A percentile compares a stretch with the other conserved stretches of the same genome.
Evolutionary conservation across 2,329 filamentous ascomycete genomes (phyloP).

Genomic region (Boeremia exigua): DNA sequence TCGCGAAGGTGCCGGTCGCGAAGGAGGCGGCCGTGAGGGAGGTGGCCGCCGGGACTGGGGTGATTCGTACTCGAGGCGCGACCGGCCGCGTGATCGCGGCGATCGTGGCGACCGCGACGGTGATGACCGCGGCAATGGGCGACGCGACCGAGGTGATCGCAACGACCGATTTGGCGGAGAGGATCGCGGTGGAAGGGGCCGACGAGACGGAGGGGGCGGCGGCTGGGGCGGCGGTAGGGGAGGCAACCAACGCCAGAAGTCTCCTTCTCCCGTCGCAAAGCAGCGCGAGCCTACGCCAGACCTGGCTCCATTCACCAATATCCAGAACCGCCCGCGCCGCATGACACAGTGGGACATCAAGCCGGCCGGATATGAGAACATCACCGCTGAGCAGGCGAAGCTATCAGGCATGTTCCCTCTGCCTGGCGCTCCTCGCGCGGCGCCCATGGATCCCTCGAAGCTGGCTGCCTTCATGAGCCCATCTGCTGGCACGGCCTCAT

Average conservation of each 20-base stretch:
- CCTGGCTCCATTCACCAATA: conserved; percentile 80
- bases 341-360: conserved; percentile 99
- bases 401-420: conserved; percentile 98
- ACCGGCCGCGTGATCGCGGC: conserved; percentile 39
- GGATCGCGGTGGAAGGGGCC: conserved; percentile 42
- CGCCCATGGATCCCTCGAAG: conserved; percentile 92
- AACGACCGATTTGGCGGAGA: conserved; percentile 54
- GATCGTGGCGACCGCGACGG: conserved; percentile 41
- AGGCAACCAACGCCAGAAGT: conserved; percentile 65
- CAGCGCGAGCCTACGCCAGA: conserved; percentile 96
- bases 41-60: conserved; percentile 64
- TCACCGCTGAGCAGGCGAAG: conserved; percentile 98
- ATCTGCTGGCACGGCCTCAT: conserved; percentile 72
- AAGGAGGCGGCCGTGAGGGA: conserved; percentile 40
- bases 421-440: conserved; percentile 90
- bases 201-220: conserved; percentile 25
- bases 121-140: conserved; percentile 43
- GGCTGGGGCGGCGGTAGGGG: conserved; percentile 24
- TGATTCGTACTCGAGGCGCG: conserved; percentile 57
- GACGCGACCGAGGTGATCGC: conserved; percentile 46
- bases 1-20: neutral
- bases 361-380: conserved; percentile 95
- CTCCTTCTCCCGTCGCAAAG: conserved; percentile 77
- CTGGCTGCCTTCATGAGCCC: conserved; percentile 96
- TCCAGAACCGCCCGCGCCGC: conserved; percentile 86